Evolutionary conservation across 2,329 filamentous ascomycete genomes (phyloP).

Genomic region (Penicillium sclerotigenum): DNA sequence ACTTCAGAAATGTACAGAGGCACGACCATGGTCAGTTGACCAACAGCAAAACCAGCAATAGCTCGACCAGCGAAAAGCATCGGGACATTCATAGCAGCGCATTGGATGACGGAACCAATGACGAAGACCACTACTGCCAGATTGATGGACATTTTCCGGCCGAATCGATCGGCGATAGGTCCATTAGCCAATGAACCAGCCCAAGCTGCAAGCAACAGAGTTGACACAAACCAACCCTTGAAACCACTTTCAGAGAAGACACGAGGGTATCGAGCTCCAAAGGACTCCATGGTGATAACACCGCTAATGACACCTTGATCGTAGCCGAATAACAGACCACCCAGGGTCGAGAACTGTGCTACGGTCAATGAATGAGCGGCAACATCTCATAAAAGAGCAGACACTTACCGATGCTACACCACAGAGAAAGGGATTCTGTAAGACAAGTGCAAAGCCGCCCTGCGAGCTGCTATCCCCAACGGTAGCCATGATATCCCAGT

Average conservation of each 20-base stretch:
- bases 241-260: constrained; percentile 47
- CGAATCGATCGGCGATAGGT: constrained; percentile 51
- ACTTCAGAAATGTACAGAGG: constrained; percentile 57
- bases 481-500: constrained; percentile 19
- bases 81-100: constrained; percentile 40
- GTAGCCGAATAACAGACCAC: constrained; percentile 50
- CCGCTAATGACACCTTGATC: constrained; percentile 51
- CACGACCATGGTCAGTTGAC: constrained; percentile 46
- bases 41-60: constrained; percentile 47
- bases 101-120: constrained; percentile 49
- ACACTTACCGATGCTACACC: constrained; percentile 43
- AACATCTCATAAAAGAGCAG: neutral
- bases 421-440: constrained; percentile 46
- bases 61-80: constrained; percentile 48
- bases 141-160: constrained; percentile 52
- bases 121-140: constrained; percentile 53
- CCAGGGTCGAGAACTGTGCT: constrained; percentile 40
- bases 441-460: constrained; percentile 28
- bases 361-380: neutral
- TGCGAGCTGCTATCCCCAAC: constrained; percentile 11
- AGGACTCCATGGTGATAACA: constrained; percentile 49
- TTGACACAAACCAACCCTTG: constrained; percentile 55
- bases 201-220: constrained; percentile 50
- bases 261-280: constrained; percentile 40
- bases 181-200: constrained; percentile 49